These are phyloP conservation scores for Nitzschia sp. DNA, from an alignment of 108 stramenopile species.

Conservation along the genomic window DNA sequence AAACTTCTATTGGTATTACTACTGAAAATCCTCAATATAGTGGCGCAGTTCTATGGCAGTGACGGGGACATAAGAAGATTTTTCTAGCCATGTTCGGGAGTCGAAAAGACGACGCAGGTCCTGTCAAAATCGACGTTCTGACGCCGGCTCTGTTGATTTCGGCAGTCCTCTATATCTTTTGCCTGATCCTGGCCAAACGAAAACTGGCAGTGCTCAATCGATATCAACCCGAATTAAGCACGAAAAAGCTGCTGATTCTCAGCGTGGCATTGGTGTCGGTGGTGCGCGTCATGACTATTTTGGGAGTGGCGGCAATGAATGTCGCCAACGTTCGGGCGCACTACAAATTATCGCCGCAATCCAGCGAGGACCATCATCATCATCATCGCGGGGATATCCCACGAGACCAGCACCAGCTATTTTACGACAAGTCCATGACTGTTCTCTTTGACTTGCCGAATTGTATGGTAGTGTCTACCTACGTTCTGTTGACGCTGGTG, in stretches of 20 bases:
- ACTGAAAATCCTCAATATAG: too few species aligned
- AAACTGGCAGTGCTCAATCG: constrained; percentile 45
- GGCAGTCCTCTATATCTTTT: constrained; percentile 53
- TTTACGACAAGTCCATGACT: constrained; percentile 83
- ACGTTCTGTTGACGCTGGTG: constrained; percentile 79
- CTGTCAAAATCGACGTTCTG: constrained; percentile 52
- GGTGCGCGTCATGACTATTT: constrained; percentile 81
- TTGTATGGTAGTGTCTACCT: constrained; percentile 83
- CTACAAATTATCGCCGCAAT: constrained; percentile 48
- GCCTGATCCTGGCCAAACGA: constrained; percentile 50
- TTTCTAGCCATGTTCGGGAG: too few species aligned
- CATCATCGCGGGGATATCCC: constrained; percentile 17
- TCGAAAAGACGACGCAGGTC: too few species aligned
- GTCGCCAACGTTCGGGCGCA: constrained; percentile 77
- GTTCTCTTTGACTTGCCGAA: constrained; percentile 90
- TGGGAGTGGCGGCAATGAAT: constrained; percentile 76
- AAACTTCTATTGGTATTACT: too few species aligned
- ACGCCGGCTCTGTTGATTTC: constrained; percentile 51
- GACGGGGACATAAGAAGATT: too few species aligned
- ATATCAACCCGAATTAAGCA: constrained; percentile 36
- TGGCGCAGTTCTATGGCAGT: too few species aligned
- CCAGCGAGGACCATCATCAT: not conserved
- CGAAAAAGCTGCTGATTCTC: constrained; percentile 80
- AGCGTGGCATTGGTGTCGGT: constrained; percentile 74
- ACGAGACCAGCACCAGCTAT: constrained; percentile 62